These are phyloP conservation scores for Fomitopsis palustris DNA, from an alignment of 1,284 basidiomycete genomes.

Conservation along the genomic window DNA sequence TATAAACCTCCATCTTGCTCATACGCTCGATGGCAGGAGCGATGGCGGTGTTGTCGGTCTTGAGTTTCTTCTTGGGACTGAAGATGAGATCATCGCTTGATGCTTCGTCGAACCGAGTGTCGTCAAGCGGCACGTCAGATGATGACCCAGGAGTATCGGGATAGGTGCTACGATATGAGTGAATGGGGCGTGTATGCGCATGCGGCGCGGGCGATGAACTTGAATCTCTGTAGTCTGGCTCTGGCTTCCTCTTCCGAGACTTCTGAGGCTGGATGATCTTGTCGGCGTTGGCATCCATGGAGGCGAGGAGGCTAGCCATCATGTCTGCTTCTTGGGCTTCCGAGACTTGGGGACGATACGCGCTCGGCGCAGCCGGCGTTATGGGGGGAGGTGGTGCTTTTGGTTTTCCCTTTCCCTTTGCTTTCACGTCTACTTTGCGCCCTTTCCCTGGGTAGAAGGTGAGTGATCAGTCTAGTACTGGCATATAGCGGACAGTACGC, in stretches of 20 bases:
- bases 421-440: constrained; percentile 36
- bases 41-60: constrained; percentile 41
- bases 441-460: constrained; percentile 33
- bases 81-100: constrained; percentile 55
- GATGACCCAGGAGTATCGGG: constrained; percentile 40
- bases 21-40: constrained; percentile 54
- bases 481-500: neutral
- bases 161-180: constrained; percentile 21
- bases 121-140: constrained; percentile 46
- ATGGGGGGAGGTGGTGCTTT: constrained; percentile 48
- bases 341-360: constrained; percentile 73
- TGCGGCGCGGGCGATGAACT: constrained; percentile 25
- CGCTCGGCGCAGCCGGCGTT: constrained; percentile 62
- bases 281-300: constrained; percentile 51
- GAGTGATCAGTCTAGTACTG: neutral
- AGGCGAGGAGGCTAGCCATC: constrained; percentile 74
- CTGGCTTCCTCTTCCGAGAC: constrained; percentile 71
- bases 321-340: constrained; percentile 83
- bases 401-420: constrained; percentile 39
- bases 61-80: constrained; percentile 69
- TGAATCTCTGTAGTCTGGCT: constrained; percentile 36
- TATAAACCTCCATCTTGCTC: constrained; percentile 54
- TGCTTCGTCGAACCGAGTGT: constrained; percentile 36
- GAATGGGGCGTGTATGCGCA: constrained; percentile 15
- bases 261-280: constrained; percentile 28